Evolutionary conservation across 176 grass and related monocot genomes (phyloP).

Genomic region (Puccinellia tenuiflora): DNA sequence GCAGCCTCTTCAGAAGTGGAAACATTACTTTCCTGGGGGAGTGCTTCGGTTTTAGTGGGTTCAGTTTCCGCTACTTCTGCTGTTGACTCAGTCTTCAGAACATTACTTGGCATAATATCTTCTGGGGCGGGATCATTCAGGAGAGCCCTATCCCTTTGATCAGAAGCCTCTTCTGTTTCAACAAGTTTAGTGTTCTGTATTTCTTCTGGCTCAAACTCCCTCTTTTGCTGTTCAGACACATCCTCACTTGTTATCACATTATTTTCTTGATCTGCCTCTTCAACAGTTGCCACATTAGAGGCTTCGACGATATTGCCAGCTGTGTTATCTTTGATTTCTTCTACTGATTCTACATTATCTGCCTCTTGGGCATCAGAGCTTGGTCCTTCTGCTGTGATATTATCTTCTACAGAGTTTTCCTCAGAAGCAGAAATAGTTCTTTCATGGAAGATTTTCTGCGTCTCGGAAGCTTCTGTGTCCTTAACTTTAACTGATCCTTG

Average conservation of each 20-base stretch:
- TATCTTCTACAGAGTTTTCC: conserved; percentile 12
- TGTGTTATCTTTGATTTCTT: conserved; percentile 23
- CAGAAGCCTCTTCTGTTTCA: conserved; percentile 28
- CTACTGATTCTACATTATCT: conserved; percentile 23
- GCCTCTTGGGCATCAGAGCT: conserved; percentile 15
- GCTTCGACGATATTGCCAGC: conserved; percentile 4
- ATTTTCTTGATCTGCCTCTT: conserved; percentile 16
- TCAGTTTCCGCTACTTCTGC: conserved; percentile 3
- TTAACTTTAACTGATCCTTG: conserved; percentile 12
- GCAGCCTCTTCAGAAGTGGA: conserved; percentile 17
- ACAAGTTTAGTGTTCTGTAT: conserved; percentile 21
- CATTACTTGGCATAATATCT: conserved; percentile 12
- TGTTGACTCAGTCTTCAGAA: background rate
- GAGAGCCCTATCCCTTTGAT: background rate
- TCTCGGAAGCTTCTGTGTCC: background rate
- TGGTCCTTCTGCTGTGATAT: conserved; percentile 18
- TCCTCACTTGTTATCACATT: conserved; percentile 10
- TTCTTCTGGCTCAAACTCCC: conserved; percentile 26
- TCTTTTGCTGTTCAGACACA: background rate
- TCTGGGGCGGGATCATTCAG: conserved; percentile 6
- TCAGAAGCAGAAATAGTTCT: conserved; percentile 16
- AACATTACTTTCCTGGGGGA: conserved; percentile 3
- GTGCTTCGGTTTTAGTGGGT: conserved; percentile 3
- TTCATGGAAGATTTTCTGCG: conserved; percentile 1
- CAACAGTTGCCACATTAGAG: background rate